Base-by-base conservation (phyloP, 805 yeast species). In the Candida nitratophila region DNA sequence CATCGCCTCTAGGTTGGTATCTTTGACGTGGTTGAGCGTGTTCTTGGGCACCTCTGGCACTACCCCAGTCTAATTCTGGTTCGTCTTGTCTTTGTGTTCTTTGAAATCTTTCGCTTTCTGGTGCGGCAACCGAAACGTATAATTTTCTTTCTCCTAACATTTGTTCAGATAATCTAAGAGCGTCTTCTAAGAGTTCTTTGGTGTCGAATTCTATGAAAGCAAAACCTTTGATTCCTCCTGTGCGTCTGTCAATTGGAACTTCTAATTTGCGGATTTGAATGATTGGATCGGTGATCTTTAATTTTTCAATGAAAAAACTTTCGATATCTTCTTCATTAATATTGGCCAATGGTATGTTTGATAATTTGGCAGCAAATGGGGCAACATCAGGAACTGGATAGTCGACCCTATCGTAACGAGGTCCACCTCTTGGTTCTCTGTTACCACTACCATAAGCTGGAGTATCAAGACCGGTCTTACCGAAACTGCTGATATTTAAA, bases 361-460 rank as follows among this genome's bases (percentile, higher is more conserved):
- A 78, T 52, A 91, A 74, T 62, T 87, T 79, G n/a, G 96, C 97
- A 57, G 86, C 83, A 74, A 66, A 93, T 44, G 99, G 99, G 17
- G 97, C 89, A 42, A 69, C 74, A 55, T 88, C 91, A 39, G 99
- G 99, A 48, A 93, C 74, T 37, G 96, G 96, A 54, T 69, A 84
- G 60, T 83, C 90, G 32, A 70, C 73, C 65, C 86, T 76, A 50
- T 76, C 78, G 51, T 69, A 68, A 27, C 47, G 46, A 24, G 26
- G 29, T 26, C 44, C 47, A 16, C 48, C 45, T 24, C 45, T n/a
- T 11, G 40, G 10, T 24, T 24, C 27, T 24, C 27, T 24, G 27
- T 24, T 34, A 32, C 43, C 41, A 46, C 29, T 47, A 46, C 16
- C 29, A 38, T 32, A 41, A 27, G 24, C 47, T 47, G 21, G 50